Evolutionary conservation across 2,329 filamentous ascomycete species (phyloP).

Genomic region (Sarocladiaceae sp.): DNA sequence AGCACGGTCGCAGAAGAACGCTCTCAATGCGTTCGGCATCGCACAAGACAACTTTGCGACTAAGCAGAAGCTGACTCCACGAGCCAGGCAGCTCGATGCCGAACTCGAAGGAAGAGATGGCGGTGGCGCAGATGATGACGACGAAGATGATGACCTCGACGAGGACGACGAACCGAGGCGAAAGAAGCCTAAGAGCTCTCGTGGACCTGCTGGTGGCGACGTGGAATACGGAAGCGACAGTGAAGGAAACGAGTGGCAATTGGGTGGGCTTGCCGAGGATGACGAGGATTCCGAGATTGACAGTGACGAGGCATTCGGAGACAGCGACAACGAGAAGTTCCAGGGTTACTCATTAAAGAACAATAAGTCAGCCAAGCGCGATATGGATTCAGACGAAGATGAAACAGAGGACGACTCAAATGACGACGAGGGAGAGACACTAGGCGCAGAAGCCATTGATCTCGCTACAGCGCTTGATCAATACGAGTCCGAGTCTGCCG

Average conservation of each 20-base stretch:
- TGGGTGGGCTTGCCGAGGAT: conserved; percentile 57
- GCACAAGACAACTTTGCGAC: conserved; percentile 49
- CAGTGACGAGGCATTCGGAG: conserved; percentile 77
- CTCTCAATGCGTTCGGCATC: conserved; percentile 54
- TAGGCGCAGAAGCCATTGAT: conserved; percentile 57
- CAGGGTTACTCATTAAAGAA: conserved; percentile 63
- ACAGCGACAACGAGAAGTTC: conserved; percentile 83
- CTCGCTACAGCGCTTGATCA: conserved; percentile 54
- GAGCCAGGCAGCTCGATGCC: conserved; percentile 48
- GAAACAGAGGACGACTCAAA: conserved; percentile 54
- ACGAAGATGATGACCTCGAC: conserved; percentile 38
- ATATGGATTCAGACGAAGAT: conserved; percentile 38
- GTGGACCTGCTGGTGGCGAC: conserved; percentile 46
- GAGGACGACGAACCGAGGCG: conserved; percentile 47
- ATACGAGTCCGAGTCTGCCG: conserved; percentile 43
- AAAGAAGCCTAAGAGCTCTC: conserved; percentile 38
- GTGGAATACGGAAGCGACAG: conserved; percentile 77
- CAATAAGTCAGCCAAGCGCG: conserved; percentile 30
- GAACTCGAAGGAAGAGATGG: conserved; percentile 41
- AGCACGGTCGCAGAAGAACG: conserved; percentile 43
- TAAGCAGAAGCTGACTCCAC: conserved; percentile 42
- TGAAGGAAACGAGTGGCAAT: conserved; percentile 79
- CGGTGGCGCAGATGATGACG: conserved; percentile 39
- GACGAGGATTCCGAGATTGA: conserved; percentile 63
- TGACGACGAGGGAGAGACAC: conserved; percentile 52